A percentile compares a stretch with the other conserved stretches of the same genome.
Evolutionary conservation across 2,329 filamentous ascomycete genomes (phyloP).

Genomic region (Phyllosticta paracitricarpa): DNA sequence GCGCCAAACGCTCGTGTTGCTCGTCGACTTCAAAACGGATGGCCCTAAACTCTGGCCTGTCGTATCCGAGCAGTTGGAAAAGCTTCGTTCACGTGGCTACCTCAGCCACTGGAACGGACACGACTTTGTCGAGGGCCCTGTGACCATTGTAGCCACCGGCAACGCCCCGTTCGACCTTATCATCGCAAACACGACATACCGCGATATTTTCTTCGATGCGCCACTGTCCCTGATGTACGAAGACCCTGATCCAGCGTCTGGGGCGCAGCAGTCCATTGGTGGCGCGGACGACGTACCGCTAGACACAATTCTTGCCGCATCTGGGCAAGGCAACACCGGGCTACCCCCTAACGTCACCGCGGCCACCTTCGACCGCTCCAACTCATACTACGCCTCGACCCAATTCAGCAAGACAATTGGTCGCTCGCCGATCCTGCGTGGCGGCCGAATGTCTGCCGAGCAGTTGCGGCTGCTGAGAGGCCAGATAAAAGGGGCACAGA

Average conservation of each 20-base stretch:
- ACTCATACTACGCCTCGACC: slow-evolving; percentile 58
- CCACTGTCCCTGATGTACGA: slow-evolving; percentile 33
- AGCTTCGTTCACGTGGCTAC: slow-evolving; percentile 40
- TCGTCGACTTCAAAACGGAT: slow-evolving; percentile 42
- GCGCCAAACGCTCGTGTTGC: slow-evolving; percentile 39
- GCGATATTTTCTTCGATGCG: slow-evolving; percentile 48
- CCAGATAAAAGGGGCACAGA: slow-evolving; percentile 44
- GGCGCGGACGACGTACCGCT: background rate
- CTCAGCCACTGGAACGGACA: slow-evolving; percentile 42
- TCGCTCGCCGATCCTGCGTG: slow-evolving; percentile 26
- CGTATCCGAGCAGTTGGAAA: slow-evolving; percentile 32
- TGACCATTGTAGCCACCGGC: slow-evolving; percentile 46
- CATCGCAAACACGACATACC: slow-evolving; percentile 36
- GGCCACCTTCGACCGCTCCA: slow-evolving; percentile 46
- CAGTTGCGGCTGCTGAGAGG: slow-evolving; percentile 40
- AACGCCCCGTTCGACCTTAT: slow-evolving; percentile 42
- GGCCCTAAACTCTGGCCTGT: slow-evolving; percentile 27
- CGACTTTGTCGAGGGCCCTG: slow-evolving; percentile 30
- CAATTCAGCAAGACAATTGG: slow-evolving; percentile 43
- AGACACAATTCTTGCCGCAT: background rate
- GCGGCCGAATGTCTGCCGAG: slow-evolving; percentile 34
- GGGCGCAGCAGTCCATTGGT: background rate
- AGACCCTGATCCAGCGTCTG: slow-evolving; percentile 2
- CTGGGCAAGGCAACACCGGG: slow-evolving; percentile 38
- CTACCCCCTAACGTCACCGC: slow-evolving; percentile 27